These are phyloP conservation scores for Trichoderma virens DNA, from an alignment of 495 filamentous ascomycete genomes.

Conservation along the genomic window DNA sequence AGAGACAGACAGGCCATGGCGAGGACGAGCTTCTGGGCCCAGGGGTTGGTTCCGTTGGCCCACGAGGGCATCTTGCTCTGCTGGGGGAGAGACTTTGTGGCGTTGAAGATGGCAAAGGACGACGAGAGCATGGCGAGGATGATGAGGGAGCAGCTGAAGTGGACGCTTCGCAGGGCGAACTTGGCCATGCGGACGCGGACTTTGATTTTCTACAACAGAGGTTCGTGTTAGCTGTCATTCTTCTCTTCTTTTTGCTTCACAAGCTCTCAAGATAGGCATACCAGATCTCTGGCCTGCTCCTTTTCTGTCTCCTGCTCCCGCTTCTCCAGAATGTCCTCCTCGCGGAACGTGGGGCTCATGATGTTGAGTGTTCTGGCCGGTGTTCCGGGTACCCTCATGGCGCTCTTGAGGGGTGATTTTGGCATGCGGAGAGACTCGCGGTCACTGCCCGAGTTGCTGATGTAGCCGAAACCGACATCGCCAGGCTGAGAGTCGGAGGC, in stretches of 20 bases:
- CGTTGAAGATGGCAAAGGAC: constrained; percentile 82
- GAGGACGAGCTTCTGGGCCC: constrained; percentile 84
- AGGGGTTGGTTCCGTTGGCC: constrained; percentile 69
- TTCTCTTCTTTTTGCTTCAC: no score
- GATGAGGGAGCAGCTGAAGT: constrained; percentile 94
- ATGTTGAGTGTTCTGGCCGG: constrained; percentile 59
- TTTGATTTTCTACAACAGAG: constrained; percentile 70
- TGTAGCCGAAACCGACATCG: constrained; percentile 89
- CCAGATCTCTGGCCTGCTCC: constrained; percentile 75
- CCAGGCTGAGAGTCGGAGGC: constrained; percentile 58
- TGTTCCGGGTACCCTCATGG: constrained; percentile 75
- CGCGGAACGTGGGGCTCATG: constrained; percentile 79
- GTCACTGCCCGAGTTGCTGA: constrained; percentile 50
- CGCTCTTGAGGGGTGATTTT: constrained; percentile 72
- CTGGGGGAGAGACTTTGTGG: constrained; percentile 62
- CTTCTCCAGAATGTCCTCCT: constrained; percentile 78
- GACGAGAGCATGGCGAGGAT: constrained; percentile 79
- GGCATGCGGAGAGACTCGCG: constrained; percentile 49
- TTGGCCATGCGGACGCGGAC: constrained; percentile 88
- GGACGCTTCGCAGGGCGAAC: constrained; percentile 83
- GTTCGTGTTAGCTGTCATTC: background rate
- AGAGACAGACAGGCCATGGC: constrained; percentile 73
- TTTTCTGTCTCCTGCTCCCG: constrained; percentile 70
- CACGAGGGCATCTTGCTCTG: constrained; percentile 78
- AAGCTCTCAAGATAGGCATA: constrained; percentile 48